Evolutionary conservation across 1,284 basidiomycete species (phyloP), one percentile per base, ranked within the genome.

Genomic region (Tranzscheliella williamsii): DNA sequence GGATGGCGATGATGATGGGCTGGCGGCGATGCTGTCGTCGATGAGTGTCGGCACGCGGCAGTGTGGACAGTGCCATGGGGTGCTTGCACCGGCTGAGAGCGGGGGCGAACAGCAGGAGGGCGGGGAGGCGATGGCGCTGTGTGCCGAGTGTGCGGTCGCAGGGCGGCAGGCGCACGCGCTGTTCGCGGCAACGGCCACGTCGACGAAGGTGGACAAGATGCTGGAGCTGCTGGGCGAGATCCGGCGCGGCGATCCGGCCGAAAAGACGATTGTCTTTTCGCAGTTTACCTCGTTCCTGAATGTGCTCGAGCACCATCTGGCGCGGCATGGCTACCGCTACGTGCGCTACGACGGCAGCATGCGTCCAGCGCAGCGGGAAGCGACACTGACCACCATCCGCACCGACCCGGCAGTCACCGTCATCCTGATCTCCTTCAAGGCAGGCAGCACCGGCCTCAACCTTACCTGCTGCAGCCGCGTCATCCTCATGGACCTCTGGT

Each of bases 371-470:
- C 83, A 89, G 57, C 86, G 93, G 16, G 87, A 91, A 67, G 82
- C 81, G 8, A 84, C 88, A 4, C 79, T 97, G 20, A 81, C 85
- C 20, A 83, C 82, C 54, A 93, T 98, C 78, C 85, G 84, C 72
- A 84, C 72, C 21, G 84, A 84, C 70, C 76, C 79, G 9, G 81
- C 71, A 3, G 84, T 82, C 13, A 83, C 70, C 9, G 85, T 94
- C 29, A 96, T 97, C 52, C 80, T 98, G 54, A 94, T 97, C 56
- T 95, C 91, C 0, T 94, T 97, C 85, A 96, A 95, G 78, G 91
- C 92, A 12, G 92, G 92, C 2, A 89, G 87, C 72, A 91, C 90
- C 85, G 91, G 92, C 40, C 83, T 98, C 31, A 98, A 98, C 76
- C 76, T 98, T 69, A 96, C 92, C 0, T 87, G 86, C 42, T 97